A percentile compares a stretch with the other conserved stretches of the same genome.
Conservation (phyloP, 257 asterid species). For the Solanum neorickii region DNA sequence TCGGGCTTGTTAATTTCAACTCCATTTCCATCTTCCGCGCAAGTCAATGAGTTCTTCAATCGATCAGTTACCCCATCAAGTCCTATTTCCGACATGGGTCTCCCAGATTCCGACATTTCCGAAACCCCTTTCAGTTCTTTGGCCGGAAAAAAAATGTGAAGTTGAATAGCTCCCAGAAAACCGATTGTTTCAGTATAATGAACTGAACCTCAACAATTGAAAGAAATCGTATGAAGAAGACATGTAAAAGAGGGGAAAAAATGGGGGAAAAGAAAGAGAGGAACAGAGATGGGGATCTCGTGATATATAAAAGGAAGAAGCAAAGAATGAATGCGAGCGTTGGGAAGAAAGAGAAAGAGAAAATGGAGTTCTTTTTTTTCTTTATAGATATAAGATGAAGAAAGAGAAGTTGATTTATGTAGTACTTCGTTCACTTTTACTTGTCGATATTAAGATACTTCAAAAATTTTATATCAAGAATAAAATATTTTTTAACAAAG, state of each 20-base stretch:
- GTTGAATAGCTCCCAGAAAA: not conserved
- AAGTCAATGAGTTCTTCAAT: slow-evolving; percentile 23
- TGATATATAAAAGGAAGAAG: slow-evolving; percentile 43
- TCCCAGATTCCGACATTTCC: slow-evolving; percentile 36
- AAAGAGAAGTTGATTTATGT: not conserved
- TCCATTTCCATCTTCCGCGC: slow-evolving; percentile 2
- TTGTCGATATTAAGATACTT: no score
- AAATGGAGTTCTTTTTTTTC: not conserved
- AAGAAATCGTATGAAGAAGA: slow-evolving; percentile 9
- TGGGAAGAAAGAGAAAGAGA: slow-evolving; percentile 18
- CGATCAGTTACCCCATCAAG: slow-evolving; percentile 43
- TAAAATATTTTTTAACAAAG: no score
- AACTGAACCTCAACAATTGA: not conserved
- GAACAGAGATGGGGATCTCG: slow-evolving; percentile 58
- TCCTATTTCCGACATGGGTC: slow-evolving; percentile 18
- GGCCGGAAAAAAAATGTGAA: not conserved
- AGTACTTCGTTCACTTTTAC: accelerated
- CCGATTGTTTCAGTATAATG: not conserved
- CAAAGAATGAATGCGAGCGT: slow-evolving; percentile 56
- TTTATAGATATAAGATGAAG: slow-evolving; percentile 5
- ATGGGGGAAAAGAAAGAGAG: not conserved
- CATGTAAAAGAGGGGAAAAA: not conserved
- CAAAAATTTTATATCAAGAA: accelerated
- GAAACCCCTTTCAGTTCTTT: not conserved
- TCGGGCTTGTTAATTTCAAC: slow-evolving; percentile 54